Evolutionary conservation across 805 yeast genomes (phyloP).

Genomic region (Blastobotrys mokoenaii): DNA sequence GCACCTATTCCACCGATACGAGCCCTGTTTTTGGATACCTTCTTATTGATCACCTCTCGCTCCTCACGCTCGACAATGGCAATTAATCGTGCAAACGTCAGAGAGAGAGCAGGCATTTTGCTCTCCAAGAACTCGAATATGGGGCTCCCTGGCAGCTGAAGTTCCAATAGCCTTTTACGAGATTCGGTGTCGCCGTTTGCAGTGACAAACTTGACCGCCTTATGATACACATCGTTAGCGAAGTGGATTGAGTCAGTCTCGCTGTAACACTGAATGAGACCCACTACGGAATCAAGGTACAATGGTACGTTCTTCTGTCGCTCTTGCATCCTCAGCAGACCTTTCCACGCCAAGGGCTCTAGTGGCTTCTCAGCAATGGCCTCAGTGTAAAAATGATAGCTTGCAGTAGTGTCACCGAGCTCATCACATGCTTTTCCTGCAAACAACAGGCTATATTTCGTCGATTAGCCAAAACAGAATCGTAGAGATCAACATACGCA

Average conservation of each 20-base stretch:
- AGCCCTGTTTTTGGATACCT: constrained; percentile 18
- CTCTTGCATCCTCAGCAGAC: constrained; percentile 37
- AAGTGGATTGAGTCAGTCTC: constrained; percentile 15
- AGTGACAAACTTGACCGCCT: constrained; percentile 13
- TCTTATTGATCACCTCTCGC: constrained; percentile 15
- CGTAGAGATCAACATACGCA: constrained; percentile 41
- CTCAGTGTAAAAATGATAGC: constrained; percentile 39
- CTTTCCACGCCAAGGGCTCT: constrained; percentile 73
- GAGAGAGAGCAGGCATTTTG: constrained; percentile 21
- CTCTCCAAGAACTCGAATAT: constrained; percentile 23
- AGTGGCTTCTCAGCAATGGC: constrained; percentile 35
- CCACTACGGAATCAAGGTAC: constrained; percentile 17
- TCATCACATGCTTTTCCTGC: constrained; percentile 59
- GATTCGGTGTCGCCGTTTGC: constrained; percentile 11
- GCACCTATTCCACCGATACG: constrained; percentile 10
- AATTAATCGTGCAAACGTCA: constrained; percentile 20
- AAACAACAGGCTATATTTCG: constrained; percentile 32
- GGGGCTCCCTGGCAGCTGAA: constrained; percentile 26
- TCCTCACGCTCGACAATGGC: constrained; percentile 20
- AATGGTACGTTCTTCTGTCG: constrained; percentile 12
- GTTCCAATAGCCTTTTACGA: constrained; percentile 11
- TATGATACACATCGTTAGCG: constrained; percentile 19
- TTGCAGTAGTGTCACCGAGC: constrained; percentile 34
- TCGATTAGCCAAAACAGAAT: not conserved
- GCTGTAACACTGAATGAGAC: constrained; percentile 15